Conservation (phyloP, 164 flowering plant species). For the Hamamelis virginiana region DNA sequence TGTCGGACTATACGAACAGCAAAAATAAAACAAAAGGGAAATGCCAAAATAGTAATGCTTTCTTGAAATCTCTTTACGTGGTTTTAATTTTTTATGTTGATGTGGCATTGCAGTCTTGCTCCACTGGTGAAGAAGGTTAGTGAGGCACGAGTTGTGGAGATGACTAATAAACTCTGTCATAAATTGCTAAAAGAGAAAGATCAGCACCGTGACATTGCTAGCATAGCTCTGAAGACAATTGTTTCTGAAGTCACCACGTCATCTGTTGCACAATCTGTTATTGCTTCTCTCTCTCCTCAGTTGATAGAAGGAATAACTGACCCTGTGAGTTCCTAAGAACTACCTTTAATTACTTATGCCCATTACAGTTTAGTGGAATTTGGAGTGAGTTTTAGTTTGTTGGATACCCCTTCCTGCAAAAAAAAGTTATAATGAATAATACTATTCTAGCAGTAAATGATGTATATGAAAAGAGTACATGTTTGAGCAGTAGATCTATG, state of each 20-base stretch:
- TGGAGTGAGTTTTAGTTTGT: neutral
- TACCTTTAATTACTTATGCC: neutral
- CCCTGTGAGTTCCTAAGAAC: constrained; percentile 52
- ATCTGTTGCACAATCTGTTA: constrained; percentile 65
- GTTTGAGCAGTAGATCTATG: no score
- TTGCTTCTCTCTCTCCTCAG: constrained; percentile 63
- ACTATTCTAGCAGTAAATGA: no score
- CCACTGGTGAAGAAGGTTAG: constrained; percentile 91
- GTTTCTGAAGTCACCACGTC: constrained; percentile 66
- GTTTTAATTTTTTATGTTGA: neutral
- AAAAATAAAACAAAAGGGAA: no score
- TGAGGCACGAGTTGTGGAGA: constrained; percentile 75
- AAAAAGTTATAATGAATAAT: no score
- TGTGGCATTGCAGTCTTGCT: constrained; percentile 61
- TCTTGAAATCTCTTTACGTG: no score
- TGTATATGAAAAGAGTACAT: no score
- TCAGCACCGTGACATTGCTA: constrained; percentile 88
- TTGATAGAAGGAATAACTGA: constrained; percentile 68
- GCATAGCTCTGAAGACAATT: constrained; percentile 94
- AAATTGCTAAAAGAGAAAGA: constrained; percentile 85
- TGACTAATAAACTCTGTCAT: constrained; percentile 73
- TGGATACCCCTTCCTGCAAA: no score
- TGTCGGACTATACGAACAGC: no score
- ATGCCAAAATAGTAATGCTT: no score
- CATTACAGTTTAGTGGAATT: neutral